phyloP scores from a whole-genome alignment of 2,329 filamentous ascomycete species.

The Alternaria gansuensis region DNA sequence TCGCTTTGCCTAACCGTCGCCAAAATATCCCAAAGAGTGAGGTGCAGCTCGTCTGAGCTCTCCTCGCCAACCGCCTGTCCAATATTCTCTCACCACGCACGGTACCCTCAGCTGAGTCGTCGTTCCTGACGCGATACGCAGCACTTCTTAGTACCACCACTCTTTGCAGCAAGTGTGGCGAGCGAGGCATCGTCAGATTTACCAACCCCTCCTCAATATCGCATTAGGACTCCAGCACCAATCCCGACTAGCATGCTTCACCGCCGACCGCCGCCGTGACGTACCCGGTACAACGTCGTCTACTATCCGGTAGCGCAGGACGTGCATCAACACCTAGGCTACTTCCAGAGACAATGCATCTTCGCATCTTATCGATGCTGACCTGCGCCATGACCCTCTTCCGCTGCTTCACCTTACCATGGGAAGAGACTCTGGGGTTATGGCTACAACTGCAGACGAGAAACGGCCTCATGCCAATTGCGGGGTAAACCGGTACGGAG shows the following conservation, averaged over 20 bases:
- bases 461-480: background rate
- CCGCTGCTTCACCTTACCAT: slow-evolving; percentile 10
- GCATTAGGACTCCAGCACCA: slow-evolving; percentile 24
- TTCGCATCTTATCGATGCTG: background rate
- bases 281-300: slow-evolving; percentile 8
- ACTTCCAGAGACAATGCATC: slow-evolving; percentile 1
- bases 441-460: background rate
- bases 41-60: slow-evolving; percentile 7
- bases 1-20: slow-evolving; percentile 2
- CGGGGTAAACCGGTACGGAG: slow-evolving; percentile 1
- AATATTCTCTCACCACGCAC: background rate
- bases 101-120: slow-evolving; percentile 13
- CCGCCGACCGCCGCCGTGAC: slow-evolving; percentile 14
- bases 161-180: slow-evolving; percentile 35
- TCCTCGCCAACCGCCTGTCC: background rate
- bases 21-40: background rate
- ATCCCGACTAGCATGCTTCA: slow-evolving; percentile 26
- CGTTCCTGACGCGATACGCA: background rate
- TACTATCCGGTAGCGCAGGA: slow-evolving; percentile 5
- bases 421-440: slow-evolving; percentile 5
- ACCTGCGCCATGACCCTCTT: background rate
- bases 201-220: slow-evolving; percentile 12
- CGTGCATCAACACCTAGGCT: slow-evolving; percentile 4
- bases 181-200: slow-evolving; percentile 23
- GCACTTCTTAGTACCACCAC: slow-evolving; percentile 1